Conservation (phyloP, 352 stramenopile genomes). For the Phytophthora pisi region DNA sequence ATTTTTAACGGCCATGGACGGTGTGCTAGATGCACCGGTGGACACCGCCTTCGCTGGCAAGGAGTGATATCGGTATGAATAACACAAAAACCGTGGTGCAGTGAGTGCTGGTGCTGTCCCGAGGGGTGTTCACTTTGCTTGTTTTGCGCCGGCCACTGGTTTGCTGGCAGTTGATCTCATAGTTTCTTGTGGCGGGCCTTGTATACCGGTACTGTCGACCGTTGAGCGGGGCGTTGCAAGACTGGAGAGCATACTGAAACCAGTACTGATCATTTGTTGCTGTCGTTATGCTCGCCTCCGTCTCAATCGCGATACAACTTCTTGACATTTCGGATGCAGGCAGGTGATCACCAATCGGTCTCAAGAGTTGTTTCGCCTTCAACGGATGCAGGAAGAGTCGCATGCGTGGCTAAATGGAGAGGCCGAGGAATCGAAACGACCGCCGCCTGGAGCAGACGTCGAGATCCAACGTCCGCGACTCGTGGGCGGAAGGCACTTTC, state of each 20-base stretch:
- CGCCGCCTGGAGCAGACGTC: conserved; percentile 12
- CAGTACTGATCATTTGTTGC: neutral
- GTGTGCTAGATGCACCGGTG: conserved; percentile 21
- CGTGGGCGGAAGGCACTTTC: conserved; percentile 23
- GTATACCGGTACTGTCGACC: neutral
- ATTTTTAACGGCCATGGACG: conserved; percentile 59
- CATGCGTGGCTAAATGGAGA: neutral
- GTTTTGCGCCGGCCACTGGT: neutral
- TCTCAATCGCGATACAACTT: neutral
- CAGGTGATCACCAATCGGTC: neutral
- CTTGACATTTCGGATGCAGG: neutral
- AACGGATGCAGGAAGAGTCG: conserved; percentile 26
- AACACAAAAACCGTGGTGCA: neutral
- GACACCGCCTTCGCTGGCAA: conserved; percentile 11
- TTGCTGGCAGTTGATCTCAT: neutral
- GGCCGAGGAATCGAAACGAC: conserved; percentile 25
- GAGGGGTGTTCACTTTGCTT: neutral
- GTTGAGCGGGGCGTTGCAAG: neutral
- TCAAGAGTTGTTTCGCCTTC: conserved; percentile 19
- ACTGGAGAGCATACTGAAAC: neutral
- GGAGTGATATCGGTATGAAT: conserved; percentile 24
- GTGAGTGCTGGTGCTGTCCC: neutral
- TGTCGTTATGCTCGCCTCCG: neutral
- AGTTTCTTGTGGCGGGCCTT: neutral
- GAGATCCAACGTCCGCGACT: conserved; percentile 21